Evolutionary conservation across 441 rosid genomes (phyloP), one percentile per base, ranked within the genome.

Genomic region (Erodium texanum): DNA sequence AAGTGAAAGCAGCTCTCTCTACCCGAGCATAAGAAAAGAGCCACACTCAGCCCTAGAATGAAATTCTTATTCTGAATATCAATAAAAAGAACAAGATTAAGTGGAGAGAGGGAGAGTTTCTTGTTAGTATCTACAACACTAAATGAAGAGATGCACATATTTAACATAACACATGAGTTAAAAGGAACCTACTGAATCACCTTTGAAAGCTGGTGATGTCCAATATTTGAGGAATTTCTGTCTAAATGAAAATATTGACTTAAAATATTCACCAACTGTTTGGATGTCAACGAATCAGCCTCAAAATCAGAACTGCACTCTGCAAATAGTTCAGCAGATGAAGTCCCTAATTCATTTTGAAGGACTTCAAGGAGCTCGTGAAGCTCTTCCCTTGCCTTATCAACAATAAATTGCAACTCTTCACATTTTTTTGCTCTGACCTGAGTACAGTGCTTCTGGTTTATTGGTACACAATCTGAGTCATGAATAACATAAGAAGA

Each of bases 1-100:
- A 88, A 94, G 65, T 89, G 96, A 82, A 88, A 91, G 88, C 99
- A 94, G 82, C 97, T 86, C 73, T 94, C 97, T 80, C 80, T 79
- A 77, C 90, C 79, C 82, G 92, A 87, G 84, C 97, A 93, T 81
- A 93, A 76, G 43, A 93, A 77, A 79, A 86, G 82, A 58, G 96
- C 84, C 77, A 87, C 66, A 65, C 93, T 82, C 81, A 88, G 75
- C 73, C 93, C 87, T 76, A 89, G 71, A 78, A 88, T 86, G 85
- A 80, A 79, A 77, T 79, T 79, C 70, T 84, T 78, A 74, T 81
- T 87, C 99, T 91, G 93, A 71, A 75, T 73, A 78, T 69, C 66
- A 58, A 58, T 22, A 9, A 52, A 62, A 68, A 50, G 61, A 66
- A 72, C 61, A 70, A 72, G 54, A 67, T 69, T 54, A 12, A 36